Evolutionary conservation across 2,329 filamentous ascomycete species (phyloP).

Genomic region (Graphiopsis chlorocephala): DNA sequence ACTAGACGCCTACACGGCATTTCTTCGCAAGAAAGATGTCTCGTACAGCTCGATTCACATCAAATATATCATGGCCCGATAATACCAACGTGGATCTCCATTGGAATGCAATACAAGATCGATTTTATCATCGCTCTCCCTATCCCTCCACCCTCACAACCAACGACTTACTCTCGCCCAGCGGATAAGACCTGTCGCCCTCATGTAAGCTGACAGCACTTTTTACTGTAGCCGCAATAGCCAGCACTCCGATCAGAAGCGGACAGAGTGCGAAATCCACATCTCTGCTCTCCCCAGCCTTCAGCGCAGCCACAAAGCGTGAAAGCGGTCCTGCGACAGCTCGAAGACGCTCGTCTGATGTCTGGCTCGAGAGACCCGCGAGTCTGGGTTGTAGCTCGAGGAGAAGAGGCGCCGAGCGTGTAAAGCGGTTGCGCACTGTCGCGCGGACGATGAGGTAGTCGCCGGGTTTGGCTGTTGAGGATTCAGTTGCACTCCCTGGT

Average conservation of each 20-base stretch:
- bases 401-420: slow-evolving; percentile 17
- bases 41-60: too few species aligned
- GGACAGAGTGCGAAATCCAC: slow-evolving; percentile 27
- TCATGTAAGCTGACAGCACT: neutral
- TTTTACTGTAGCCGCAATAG: slow-evolving; percentile 12
- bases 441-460: slow-evolving; percentile 20
- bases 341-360: slow-evolving; percentile 18
- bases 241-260: slow-evolving; percentile 22
- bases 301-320: slow-evolving; percentile 21
- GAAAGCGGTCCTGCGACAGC: slow-evolving; percentile 23
- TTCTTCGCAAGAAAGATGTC: neutral
- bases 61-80: too few species aligned
- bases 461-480: slow-evolving; percentile 12
- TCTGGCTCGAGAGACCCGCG: neutral
- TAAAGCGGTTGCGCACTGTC: slow-evolving; percentile 16
- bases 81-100: neutral
- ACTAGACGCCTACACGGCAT: neutral
- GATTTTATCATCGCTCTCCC: neutral
- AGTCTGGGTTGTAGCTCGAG: slow-evolving; percentile 14
- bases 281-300: slow-evolving; percentile 12
- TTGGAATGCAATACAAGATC: neutral
- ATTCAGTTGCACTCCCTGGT: neutral
- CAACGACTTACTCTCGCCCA: slow-evolving; percentile 3
- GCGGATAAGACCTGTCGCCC: neutral
- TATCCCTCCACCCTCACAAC: neutral